Conservation (phyloP, 73 alveolate genomes). For the Paraurostyla sp. region DNA sequence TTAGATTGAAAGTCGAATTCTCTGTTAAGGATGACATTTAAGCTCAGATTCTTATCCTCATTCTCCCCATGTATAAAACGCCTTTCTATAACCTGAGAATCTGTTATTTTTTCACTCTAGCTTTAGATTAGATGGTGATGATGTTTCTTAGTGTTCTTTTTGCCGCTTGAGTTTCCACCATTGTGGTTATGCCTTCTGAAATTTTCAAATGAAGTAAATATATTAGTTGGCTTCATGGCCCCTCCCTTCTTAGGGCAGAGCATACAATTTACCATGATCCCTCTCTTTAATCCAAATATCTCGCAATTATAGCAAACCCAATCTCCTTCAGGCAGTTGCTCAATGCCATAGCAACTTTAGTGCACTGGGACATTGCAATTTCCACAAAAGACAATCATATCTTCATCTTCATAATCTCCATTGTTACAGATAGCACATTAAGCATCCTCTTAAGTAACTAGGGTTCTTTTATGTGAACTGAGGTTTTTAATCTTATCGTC, state of each 20-base stretch:
- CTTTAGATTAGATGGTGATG: constrained; percentile 58
- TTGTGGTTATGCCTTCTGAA: constrained; percentile 60
- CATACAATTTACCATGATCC: constrained; percentile 79
- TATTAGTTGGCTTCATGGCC: constrained; percentile 89
- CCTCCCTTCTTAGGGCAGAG: constrained; percentile 91
- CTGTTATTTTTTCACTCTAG: constrained; percentile 66
- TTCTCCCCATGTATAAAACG: constrained; percentile 55
- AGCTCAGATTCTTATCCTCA: constrained; percentile 53
- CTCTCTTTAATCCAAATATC: constrained; percentile 77
- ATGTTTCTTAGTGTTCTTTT: constrained; percentile 57
- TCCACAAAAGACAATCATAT: constrained; percentile 90
- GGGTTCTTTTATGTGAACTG: background rate
- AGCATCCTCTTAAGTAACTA: constrained; percentile 77
- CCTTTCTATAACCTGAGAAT: constrained; percentile 48
- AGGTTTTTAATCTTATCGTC: background rate
- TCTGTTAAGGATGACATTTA: constrained; percentile 15
- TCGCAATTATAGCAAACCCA: constrained; percentile 90
- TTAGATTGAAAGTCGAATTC: constrained; percentile 35
- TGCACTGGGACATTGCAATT: constrained; percentile 89
- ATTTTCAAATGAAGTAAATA: constrained; percentile 70
- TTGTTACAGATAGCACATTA: constrained; percentile 90
- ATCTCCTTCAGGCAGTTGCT: constrained; percentile 86
- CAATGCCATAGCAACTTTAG: constrained; percentile 91
- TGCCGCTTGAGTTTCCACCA: constrained; percentile 67
- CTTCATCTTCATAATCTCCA: constrained; percentile 95